Conservation (phyloP, 805 yeast genomes). For the Schwanniomyces polymorphus region DNA sequence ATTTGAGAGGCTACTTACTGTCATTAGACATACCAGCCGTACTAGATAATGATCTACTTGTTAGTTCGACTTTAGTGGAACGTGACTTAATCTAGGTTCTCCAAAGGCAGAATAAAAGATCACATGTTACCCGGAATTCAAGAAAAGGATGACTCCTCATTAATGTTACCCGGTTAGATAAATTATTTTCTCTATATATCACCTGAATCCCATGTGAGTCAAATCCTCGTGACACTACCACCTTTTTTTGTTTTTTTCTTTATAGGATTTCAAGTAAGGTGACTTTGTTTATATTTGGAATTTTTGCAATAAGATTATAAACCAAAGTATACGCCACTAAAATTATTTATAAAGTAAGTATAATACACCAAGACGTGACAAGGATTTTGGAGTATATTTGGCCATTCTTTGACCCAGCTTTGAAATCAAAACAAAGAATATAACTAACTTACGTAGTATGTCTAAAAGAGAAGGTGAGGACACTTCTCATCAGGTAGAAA, state of each 20-base stretch:
- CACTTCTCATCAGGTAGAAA: slow-evolving; percentile 6
- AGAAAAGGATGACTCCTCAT: background rate
- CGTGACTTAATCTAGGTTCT: no score
- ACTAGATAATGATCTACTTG: no score
- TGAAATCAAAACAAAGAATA: background rate
- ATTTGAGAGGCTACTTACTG: no score
- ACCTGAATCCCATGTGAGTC: slow-evolving; percentile 31
- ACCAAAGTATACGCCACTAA: background rate
- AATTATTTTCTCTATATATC: slow-evolving; percentile 14
- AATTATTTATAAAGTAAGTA: background rate
- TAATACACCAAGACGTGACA: background rate
- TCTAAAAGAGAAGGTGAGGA: slow-evolving; percentile 20
- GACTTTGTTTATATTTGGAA: background rate
- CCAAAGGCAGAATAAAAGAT: no score
- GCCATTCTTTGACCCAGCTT: background rate
- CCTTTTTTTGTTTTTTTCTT: slow-evolving; percentile 5
- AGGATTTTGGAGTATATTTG: background rate
- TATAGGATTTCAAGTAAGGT: background rate
- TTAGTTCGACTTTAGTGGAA: no score
- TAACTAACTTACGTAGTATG: slow-evolving; percentile 9
- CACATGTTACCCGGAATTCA: background rate
- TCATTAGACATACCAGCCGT: no score
- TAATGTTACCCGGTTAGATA: slow-evolving; percentile 15
- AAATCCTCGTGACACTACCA: slow-evolving; percentile 22
- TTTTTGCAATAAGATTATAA: slow-evolving; percentile 3